Evolutionary conservation across 2,329 filamentous ascomycete species (phyloP).

Genomic region (Fusarium dlaminii): DNA sequence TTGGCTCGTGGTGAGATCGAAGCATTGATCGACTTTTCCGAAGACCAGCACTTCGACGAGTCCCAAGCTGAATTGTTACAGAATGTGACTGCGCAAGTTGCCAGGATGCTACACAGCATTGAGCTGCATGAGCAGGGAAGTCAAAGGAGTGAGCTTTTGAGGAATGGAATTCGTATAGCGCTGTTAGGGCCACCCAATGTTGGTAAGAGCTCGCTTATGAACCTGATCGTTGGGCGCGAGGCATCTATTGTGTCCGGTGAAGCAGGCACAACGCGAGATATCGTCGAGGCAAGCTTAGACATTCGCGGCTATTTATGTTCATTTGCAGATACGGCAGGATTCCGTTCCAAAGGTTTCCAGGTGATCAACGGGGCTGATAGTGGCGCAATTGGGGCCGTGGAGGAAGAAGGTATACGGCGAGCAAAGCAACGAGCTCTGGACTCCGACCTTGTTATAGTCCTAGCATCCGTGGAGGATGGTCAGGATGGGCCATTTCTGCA

Average conservation of each 20-base stretch:
- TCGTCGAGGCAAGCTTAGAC: slow-evolving; percentile 92
- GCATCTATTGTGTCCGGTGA: slow-evolving; percentile 95
- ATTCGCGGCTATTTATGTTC: slow-evolving; percentile 89
- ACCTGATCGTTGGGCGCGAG: slow-evolving; percentile 87
- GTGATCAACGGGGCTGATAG: slow-evolving; percentile 14
- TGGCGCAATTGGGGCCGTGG: slow-evolving; percentile 73
- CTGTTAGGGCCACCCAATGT: slow-evolving; percentile 92
- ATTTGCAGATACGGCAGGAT: slow-evolving; percentile 94
- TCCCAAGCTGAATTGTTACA: slow-evolving; percentile 75
- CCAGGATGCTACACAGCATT: slow-evolving; percentile 69
- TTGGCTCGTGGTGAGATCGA: slow-evolving; percentile 90
- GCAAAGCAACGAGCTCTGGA: slow-evolving; percentile 83
- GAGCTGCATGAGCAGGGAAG: slow-evolving; percentile 78
- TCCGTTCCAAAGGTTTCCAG: slow-evolving; percentile 62
- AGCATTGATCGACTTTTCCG: slow-evolving; percentile 94
- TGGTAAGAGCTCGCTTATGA: slow-evolving; percentile 94
- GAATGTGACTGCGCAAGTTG: slow-evolving; percentile 74
- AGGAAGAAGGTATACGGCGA: slow-evolving; percentile 88
- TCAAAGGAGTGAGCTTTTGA: slow-evolving; percentile 82
- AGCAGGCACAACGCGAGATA: slow-evolving; percentile 91
- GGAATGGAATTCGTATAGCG: slow-evolving; percentile 86
- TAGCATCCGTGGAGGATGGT: slow-evolving; percentile 75
- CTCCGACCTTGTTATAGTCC: slow-evolving; percentile 85
- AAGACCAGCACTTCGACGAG: slow-evolving; percentile 97
- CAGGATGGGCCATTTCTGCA: slow-evolving; percentile 54